Evolutionary conservation across 495 filamentous ascomycete genomes (phyloP).

Genomic region (Aspergillus taichungensis): DNA sequence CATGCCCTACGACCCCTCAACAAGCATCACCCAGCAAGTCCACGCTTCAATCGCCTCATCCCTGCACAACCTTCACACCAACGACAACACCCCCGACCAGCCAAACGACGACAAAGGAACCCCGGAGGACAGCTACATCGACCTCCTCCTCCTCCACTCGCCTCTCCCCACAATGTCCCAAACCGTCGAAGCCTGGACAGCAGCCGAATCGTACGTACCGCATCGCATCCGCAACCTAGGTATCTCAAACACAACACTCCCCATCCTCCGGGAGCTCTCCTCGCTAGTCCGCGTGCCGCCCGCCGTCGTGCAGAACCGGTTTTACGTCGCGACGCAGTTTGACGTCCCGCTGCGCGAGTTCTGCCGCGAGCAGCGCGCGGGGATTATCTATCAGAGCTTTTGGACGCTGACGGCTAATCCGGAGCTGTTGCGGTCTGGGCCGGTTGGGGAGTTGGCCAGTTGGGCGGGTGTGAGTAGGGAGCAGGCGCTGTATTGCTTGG

Average conservation of each 20-base stretch:
- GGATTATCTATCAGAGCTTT: constrained; percentile 63
- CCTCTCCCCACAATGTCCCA: constrained; percentile 48
- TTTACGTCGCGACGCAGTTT: constrained; percentile 50
- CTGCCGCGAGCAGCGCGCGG: constrained; percentile 41
- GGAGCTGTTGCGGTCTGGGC: constrained; percentile 39
- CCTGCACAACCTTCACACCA: constrained; percentile 50
- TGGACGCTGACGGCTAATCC: constrained; percentile 74
- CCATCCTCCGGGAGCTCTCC: constrained; percentile 43
- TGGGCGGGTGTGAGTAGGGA: constrained; percentile 36
- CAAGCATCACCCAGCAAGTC: constrained; percentile 50
- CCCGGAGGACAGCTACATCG: constrained; percentile 43
- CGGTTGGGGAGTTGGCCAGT: constrained; percentile 45
- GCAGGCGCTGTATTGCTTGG: constrained; percentile 58
- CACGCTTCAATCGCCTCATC: constrained; percentile 57
- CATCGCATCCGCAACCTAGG: constrained; percentile 55
- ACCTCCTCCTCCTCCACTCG: constrained; percentile 65
- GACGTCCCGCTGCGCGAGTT: constrained; percentile 54
- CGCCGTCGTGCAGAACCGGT: constrained; percentile 68
- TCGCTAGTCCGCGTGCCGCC: constrained; percentile 40
- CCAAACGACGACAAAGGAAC: constrained; percentile 15
- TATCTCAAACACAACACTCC: constrained; percentile 58
- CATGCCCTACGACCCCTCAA: constrained; percentile 50
- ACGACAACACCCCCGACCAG: constrained; percentile 18
- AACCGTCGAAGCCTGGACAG: constrained; percentile 57
- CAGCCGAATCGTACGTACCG: constrained; percentile 57